Percentiles rank a stretch among this genome's conserved stretches.
phyloP scores from a whole-genome alignment of 116 monocot species.

The Trichopus zeylanicus region DNA sequence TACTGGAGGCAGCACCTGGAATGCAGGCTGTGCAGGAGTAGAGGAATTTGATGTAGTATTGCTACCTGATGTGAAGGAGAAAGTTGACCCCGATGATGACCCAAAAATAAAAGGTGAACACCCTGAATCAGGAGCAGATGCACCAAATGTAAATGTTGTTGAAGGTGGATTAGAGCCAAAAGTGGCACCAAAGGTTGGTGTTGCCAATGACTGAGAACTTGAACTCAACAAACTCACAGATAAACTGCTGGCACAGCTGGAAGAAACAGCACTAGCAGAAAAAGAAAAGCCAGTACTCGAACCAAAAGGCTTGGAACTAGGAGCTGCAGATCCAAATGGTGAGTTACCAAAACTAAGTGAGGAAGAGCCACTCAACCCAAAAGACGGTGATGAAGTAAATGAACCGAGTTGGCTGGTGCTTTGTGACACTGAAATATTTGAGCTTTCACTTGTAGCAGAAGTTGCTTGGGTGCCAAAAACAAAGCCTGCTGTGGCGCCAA shows the following conservation, averaged over 20 bases:
- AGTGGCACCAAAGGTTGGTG: slow-evolving; percentile 28
- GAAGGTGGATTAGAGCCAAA: slow-evolving; percentile 18
- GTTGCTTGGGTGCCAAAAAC: slow-evolving; percentile 26
- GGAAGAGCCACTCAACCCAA: slow-evolving; percentile 21
- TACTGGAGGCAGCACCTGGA: slow-evolving; percentile 18
- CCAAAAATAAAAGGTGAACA: slow-evolving; percentile 21
- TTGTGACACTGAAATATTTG: slow-evolving; percentile 20
- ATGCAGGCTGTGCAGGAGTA: slow-evolving; percentile 13
- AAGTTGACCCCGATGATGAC: slow-evolving; percentile 25
- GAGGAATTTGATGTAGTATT: slow-evolving; percentile 9
- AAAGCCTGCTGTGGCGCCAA: slow-evolving; percentile 7
- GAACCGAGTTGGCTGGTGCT: slow-evolving; percentile 23
- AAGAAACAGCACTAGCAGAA: slow-evolving; percentile 15
- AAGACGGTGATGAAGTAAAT: slow-evolving; percentile 19
- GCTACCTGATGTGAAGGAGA: slow-evolving; percentile 30
- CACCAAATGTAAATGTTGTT: slow-evolving; percentile 23
- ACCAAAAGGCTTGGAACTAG: slow-evolving; percentile 16
- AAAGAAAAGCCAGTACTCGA: slow-evolving; percentile 24
- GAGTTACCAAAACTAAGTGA: slow-evolving; percentile 19
- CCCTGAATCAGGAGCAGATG: slow-evolving; percentile 14
- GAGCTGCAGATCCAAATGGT: slow-evolving; percentile 15
- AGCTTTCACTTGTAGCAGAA: slow-evolving; percentile 25
- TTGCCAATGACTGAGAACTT: slow-evolving; percentile 28
- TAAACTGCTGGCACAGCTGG: slow-evolving; percentile 5
- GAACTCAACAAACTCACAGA: slow-evolving; percentile 20